A percentile compares a stretch with the other conserved stretches of the same genome.
These are phyloP conservation scores for Pseudogymnoascus sp. DNA, from an alignment of 2,329 filamentous ascomycete species.

Conservation along the genomic window DNA sequence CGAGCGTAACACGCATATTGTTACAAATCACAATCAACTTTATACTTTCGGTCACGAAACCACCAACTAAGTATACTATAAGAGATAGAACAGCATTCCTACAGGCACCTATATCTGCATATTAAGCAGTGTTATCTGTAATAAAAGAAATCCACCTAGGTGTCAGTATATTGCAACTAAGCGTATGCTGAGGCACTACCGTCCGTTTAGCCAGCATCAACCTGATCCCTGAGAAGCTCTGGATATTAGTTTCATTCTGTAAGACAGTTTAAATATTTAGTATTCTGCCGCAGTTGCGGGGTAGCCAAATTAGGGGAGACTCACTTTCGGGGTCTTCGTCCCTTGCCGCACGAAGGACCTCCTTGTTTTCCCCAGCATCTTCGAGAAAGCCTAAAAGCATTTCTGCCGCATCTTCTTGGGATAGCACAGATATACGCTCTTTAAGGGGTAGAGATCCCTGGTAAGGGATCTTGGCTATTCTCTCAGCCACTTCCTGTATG, in stretches of 20 bases:
- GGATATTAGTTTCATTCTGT: neutral
- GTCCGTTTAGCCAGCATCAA: neutral
- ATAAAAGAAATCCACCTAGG: too few relatives aligned
- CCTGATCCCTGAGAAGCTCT: neutral
- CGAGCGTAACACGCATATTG: too few relatives aligned
- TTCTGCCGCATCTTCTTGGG: neutral
- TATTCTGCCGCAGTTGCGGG: too few relatives aligned
- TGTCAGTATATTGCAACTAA: too few relatives aligned
- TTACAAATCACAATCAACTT: too few relatives aligned
- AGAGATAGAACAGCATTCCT: too few relatives aligned
- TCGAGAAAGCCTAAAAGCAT: neutral
- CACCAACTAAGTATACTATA: too few relatives aligned
- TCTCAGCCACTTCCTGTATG: neutral
- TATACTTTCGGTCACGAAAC: too few relatives aligned
- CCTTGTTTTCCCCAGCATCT: neutral
- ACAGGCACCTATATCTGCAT: too few relatives aligned
- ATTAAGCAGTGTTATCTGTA: too few relatives aligned
- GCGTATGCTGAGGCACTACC: too few relatives aligned
- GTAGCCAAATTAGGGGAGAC: neutral
- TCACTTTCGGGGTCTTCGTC: neutral
- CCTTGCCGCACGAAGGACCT: neutral
- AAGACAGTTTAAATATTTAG: neutral
- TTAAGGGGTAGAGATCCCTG: neutral
- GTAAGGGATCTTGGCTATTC: neutral
- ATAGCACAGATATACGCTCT: neutral